phyloP scores from a whole-genome alignment of 306 rosid genomes.

The Alnus rubra region DNA sequence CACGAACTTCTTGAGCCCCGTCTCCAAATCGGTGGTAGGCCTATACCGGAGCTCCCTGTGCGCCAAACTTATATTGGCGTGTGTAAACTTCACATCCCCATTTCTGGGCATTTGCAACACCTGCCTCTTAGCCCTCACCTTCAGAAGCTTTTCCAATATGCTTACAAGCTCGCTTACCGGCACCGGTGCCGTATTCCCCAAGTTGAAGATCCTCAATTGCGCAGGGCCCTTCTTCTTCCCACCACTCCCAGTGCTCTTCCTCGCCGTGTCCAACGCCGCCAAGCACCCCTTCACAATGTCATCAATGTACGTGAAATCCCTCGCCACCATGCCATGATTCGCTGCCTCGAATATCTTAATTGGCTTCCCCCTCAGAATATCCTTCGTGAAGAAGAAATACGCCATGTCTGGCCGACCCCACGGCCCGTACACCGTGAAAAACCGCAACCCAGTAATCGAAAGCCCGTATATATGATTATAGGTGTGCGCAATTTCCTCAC shows the following conservation, averaged over 20 bases:
- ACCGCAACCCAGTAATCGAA: constrained; percentile 73
- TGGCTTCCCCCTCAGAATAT: constrained; percentile 68
- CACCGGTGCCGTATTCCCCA: constrained; percentile 82
- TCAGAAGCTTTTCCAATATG: constrained; percentile 79
- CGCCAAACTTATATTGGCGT: constrained; percentile 80
- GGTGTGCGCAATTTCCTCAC: constrained; percentile 77
- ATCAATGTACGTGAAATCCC: constrained; percentile 88
- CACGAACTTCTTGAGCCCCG: constrained; percentile 81
- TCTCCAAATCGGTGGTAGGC: constrained; percentile 71
- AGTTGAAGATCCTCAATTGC: constrained; percentile 71
- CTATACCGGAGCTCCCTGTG: constrained; percentile 64
- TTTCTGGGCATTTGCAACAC: constrained; percentile 72
- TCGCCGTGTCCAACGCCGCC: constrained; percentile 77
- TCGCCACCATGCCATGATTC: constrained; percentile 68
- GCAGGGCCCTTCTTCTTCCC: constrained; percentile 84
- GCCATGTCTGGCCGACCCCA: constrained; percentile 99
- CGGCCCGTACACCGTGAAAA: constrained; percentile 86
- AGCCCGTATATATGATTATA: constrained; percentile 84
- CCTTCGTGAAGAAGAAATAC: constrained; percentile 74
- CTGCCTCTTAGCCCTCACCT: constrained; percentile 71
- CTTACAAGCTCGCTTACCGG: constrained; percentile 75
- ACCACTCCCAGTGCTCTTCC: constrained; percentile 83
- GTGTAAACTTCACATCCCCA: constrained; percentile 84
- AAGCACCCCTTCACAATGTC: constrained; percentile 79
- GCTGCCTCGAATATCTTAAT: constrained; percentile 65